A percentile compares a stretch with the other conserved stretches of the same genome.
Evolutionary conservation across 345 rosid genomes (phyloP).

Genomic region (Brassica nigra): DNA sequence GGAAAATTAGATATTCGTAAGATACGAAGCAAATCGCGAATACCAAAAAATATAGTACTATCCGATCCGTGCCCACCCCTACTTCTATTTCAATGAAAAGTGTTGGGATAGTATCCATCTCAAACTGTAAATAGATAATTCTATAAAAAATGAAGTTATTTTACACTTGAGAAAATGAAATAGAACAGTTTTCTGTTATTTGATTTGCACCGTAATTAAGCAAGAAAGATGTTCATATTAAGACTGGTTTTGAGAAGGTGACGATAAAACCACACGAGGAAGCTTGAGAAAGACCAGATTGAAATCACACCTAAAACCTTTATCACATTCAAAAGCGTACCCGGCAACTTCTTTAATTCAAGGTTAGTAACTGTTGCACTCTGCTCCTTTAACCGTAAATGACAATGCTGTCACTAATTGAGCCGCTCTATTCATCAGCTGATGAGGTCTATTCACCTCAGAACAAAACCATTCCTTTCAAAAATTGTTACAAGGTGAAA

Average conservation of each 20-base stretch:
- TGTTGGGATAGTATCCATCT: neutral
- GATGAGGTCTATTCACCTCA: constrained; percentile 92
- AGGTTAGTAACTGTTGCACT: constrained; percentile 73
- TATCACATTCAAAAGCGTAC: constrained; percentile 78
- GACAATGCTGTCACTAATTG: constrained; percentile 93
- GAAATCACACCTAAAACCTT: constrained; percentile 88
- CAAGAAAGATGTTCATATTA: constrained; percentile 25
- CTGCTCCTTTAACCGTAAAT: constrained; percentile 87
- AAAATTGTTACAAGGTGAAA: neutral
- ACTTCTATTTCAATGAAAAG: neutral
- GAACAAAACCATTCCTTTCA: constrained; percentile 5
- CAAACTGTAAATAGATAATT: neutral
- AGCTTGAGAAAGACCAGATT: constrained; percentile 93
- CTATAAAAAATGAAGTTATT: neutral
- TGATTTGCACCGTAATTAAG: neutral
- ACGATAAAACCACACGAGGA: constrained; percentile 71
- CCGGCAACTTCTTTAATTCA: constrained; percentile 81
- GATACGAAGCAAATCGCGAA: too few species aligned
- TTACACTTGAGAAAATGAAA: neutral
- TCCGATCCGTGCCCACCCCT: neutral
- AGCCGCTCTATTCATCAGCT: constrained; percentile 93
- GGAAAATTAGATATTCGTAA: too few species aligned
- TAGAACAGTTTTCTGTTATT: neutral
- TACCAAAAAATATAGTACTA: too few species aligned
- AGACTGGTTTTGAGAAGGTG: constrained; percentile 45